A percentile compares a stretch with the other conserved stretches of the same genome.
Conservation (phyloP, 176 grass and related monocot genomes). For the Juncus effusus region DNA sequence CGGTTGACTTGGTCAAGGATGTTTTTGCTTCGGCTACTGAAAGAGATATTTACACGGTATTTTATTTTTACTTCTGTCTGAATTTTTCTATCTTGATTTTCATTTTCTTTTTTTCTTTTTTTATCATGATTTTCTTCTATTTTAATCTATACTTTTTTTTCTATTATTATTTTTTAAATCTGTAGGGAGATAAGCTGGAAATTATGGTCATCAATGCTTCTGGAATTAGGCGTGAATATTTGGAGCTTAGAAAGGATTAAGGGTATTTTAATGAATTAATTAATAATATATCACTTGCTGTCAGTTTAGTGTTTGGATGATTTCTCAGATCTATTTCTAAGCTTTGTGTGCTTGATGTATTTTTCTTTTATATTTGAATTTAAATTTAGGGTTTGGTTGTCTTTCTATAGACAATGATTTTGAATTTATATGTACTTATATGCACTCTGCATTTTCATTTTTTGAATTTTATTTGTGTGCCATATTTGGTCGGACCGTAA, state of each 20-base stretch:
- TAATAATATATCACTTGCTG: not conserved
- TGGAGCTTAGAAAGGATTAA: conserved; percentile 94
- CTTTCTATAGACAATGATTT: too few species aligned
- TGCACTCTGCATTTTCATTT: too few species aligned
- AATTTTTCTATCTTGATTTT: not conserved
- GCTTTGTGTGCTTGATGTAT: not conserved
- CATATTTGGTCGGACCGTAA: too few species aligned
- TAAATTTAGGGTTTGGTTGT: conserved; percentile 14
- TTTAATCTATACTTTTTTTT: not conserved
- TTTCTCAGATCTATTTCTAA: conserved; percentile 5
- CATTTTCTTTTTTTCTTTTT: not conserved
- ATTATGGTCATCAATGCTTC: conserved; percentile 84
- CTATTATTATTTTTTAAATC: conserved; percentile 20
- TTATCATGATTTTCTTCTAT: not conserved
- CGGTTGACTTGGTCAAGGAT: conserved; percentile 92
- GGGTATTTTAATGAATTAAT: not conserved
- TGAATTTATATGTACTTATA: too few species aligned
- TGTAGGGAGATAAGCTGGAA: conserved; percentile 89
- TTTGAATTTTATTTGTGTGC: too few species aligned
- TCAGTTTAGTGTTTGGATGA: conserved; percentile 1
- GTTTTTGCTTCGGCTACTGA: conserved; percentile 97
- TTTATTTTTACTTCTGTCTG: not conserved
- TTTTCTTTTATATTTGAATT: not conserved
- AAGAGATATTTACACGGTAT: conserved; percentile 97
- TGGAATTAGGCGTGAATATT: conserved; percentile 65